phyloP scores from a whole-genome alignment of 768 basidiomycete genomes.

The Kwoniella dejecticola region DNA sequence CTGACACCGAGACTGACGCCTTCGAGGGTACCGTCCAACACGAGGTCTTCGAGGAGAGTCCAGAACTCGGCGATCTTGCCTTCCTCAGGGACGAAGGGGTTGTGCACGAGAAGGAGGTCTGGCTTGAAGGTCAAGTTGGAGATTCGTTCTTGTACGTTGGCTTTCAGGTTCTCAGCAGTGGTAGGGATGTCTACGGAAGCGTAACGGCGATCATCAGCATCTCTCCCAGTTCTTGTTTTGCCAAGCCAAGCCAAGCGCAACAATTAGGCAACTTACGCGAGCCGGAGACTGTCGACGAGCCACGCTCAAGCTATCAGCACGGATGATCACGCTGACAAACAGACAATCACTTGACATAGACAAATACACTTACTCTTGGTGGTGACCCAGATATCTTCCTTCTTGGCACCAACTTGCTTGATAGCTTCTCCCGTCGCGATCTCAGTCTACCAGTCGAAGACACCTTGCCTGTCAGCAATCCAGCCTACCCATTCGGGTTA shows the following conservation, averaged over 20 bases:
- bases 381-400: conserved; percentile 41
- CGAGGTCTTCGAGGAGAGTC: conserved; percentile 36
- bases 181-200: not conserved
- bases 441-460: conserved; percentile 32
- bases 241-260: too few relatives aligned
- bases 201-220: not conserved
- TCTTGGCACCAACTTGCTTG: conserved; percentile 19
- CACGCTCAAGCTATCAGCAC: not conserved
- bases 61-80: conserved; percentile 48
- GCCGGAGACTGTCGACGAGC: conserved; percentile 7
- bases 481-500: too few relatives aligned
- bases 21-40: conserved; percentile 33
- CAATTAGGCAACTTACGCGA: conserved; percentile 6
- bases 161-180: conserved; percentile 25
- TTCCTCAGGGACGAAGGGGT: conserved; percentile 44
- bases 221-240: not conserved
- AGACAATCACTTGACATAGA: not conserved
- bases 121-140: conserved; percentile 37
- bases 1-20: conserved; percentile 43
- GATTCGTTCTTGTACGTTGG: conserved; percentile 33
- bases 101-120: conserved; percentile 53
- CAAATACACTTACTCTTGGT: conserved; percentile 37
- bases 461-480: too few relatives aligned
- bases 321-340: too few relatives aligned
- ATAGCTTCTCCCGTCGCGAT: conserved; percentile 32